Percentiles rank a stretch among this genome's conserved stretches.
These are phyloP conservation scores for Pyrenophora teres DNA, from an alignment of 2,329 filamentous ascomycete species.

Conservation along the genomic window DNA sequence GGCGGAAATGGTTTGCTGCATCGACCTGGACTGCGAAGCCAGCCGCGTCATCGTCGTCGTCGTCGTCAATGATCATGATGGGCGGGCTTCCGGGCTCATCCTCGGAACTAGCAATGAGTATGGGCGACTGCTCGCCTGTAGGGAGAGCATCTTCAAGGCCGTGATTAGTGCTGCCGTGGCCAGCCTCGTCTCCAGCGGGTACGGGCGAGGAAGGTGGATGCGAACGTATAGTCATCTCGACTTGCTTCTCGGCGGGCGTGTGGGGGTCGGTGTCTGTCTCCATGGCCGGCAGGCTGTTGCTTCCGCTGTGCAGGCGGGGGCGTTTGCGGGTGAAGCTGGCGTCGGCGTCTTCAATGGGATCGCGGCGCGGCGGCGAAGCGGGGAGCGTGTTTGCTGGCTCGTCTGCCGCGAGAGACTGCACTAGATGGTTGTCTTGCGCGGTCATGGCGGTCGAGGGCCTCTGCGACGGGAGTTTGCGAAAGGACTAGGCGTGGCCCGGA, in stretches of 20 bases:
- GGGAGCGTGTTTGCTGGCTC: conserved; percentile 38
- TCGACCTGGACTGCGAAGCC: conserved; percentile 26
- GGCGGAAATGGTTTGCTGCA: conserved; percentile 36
- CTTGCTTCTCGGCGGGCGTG: conserved; percentile 30
- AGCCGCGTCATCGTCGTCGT: conserved; percentile 39
- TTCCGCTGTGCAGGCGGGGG: conserved; percentile 49
- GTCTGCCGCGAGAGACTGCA: conserved; percentile 42
- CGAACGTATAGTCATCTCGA: conserved; percentile 49
- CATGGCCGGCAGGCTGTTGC: conserved; percentile 37
- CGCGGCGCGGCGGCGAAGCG: conserved; percentile 47
- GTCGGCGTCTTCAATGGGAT: conserved; percentile 53
- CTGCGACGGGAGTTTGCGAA: conserved; percentile 22
- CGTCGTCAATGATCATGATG: conserved; percentile 47
- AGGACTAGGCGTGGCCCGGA: conserved; percentile 20
- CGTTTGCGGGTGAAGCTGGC: conserved; percentile 53
- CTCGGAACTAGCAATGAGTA: conserved; percentile 22
- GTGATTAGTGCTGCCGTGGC: conserved; percentile 15
- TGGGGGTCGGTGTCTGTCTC: conserved; percentile 35
- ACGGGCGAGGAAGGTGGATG: conserved; percentile 38
- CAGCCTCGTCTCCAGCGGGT: conserved; percentile 19
- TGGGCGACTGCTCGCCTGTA: conserved; percentile 13
- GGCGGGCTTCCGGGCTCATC: conserved; percentile 35
- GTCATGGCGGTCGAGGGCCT: conserved; percentile 38
- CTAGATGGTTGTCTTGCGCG: conserved; percentile 39
- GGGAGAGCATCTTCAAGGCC: conserved; percentile 10